A percentile compares a stretch with the other conserved stretches of the same genome.
Evolutionary conservation across 305 asterid genomes (phyloP).

Genomic region (Stenogyne calaminthoides): DNA sequence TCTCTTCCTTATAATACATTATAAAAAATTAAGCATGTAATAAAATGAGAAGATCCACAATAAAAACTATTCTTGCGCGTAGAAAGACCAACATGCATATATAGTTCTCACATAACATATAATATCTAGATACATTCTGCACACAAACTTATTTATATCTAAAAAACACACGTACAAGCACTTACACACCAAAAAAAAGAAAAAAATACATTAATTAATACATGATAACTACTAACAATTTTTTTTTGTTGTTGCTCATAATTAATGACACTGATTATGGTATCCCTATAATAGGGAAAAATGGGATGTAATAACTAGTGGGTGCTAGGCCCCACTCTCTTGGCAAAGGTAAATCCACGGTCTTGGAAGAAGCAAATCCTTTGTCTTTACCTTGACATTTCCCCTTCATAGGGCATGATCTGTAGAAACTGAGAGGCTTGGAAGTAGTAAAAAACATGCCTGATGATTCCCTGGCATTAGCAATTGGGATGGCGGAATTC

Average conservation of each 20-base stretch:
- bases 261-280: slow-evolving; percentile 42
- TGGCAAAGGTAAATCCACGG: slow-evolving; percentile 78
- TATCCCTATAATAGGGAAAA: slow-evolving; percentile 83
- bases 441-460: slow-evolving; percentile 45
- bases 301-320: slow-evolving; percentile 69
- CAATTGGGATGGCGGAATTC: slow-evolving; percentile 35
- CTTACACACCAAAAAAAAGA: not conserved
- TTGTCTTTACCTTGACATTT: slow-evolving; percentile 40
- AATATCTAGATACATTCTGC: slow-evolving; percentile 24
- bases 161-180: not conserved
- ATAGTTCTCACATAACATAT: not conserved
- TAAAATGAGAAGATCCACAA: too few species aligned
- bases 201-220: not conserved
- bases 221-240: not conserved
- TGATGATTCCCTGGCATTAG: slow-evolving; percentile 18
- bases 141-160: slow-evolving; percentile 21
- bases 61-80: not conserved
- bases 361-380: slow-evolving; percentile 71
- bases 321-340: slow-evolving; percentile 90
- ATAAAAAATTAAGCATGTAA: too few species aligned
- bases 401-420: slow-evolving; percentile 51
- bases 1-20: too few species aligned
- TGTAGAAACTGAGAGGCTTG: slow-evolving; percentile 63
- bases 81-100: not conserved
- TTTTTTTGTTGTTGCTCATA: not conserved